Evolutionary conservation across 164 flowering plant genomes (phyloP).

Genomic region (Cinnamomum micranthum): DNA sequence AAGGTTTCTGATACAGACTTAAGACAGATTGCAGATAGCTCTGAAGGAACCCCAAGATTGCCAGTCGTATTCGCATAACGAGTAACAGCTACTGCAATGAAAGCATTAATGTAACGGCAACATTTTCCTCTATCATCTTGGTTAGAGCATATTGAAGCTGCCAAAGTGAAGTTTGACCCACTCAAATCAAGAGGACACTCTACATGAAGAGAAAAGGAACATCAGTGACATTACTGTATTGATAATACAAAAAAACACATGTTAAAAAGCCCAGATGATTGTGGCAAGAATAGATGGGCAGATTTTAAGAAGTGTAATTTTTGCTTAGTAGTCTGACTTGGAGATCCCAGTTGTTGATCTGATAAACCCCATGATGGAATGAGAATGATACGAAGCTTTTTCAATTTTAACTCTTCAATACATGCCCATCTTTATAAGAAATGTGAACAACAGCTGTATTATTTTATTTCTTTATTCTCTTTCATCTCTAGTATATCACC

Average conservation of each 20-base stretch:
- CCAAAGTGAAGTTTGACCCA: constrained; percentile 64
- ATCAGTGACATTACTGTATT: not conserved
- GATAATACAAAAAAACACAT: too few species aligned
- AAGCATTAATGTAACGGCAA: constrained; percentile 91
- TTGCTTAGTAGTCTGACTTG: too few species aligned
- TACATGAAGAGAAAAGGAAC: constrained; percentile 29
- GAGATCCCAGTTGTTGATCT: too few species aligned
- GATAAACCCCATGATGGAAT: too few species aligned
- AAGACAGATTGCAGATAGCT: constrained; percentile 60
- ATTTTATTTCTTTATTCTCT: too few species aligned
- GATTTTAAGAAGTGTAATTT: too few species aligned
- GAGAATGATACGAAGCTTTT: too few species aligned
- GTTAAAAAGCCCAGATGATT: not conserved
- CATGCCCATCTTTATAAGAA: too few species aligned
- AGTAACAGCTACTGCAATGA: constrained; percentile 75
- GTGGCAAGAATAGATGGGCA: not conserved
- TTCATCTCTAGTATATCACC: too few species aligned
- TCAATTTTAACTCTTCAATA: too few species aligned
- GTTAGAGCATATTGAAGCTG: constrained; percentile 69
- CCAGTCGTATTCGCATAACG: constrained; percentile 78
- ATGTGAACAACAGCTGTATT: too few species aligned
- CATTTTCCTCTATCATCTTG: constrained; percentile 66
- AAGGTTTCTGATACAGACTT: constrained; percentile 61
- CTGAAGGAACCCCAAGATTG: constrained; percentile 64
- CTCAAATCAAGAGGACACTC: constrained; percentile 92